Conservation (phyloP, 1,139 yeast genomes). For the Barnettozyma hawaiiensis region DNA sequence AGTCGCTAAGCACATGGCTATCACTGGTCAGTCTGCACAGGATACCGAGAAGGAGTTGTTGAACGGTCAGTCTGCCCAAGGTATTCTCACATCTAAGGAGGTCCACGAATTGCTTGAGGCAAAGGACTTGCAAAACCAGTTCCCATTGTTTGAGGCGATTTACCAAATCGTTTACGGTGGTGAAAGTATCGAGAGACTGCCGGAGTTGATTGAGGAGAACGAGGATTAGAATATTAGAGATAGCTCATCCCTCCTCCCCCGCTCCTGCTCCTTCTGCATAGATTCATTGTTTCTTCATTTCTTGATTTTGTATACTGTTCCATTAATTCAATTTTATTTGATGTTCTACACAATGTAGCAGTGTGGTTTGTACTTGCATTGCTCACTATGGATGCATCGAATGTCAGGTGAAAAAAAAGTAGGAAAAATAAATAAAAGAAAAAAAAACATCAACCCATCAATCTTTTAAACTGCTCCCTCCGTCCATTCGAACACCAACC, state of each 20-base stretch:
- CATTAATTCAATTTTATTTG: background rate
- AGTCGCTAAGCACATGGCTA: constrained; percentile 70
- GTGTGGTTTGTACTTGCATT: too few species aligned
- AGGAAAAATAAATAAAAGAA: too few species aligned
- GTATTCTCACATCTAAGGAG: constrained; percentile 75
- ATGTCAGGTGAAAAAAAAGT: too few species aligned
- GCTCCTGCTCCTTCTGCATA: constrained; percentile 1
- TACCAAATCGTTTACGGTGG: constrained; percentile 68
- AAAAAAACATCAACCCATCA: too few species aligned
- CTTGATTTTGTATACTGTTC: background rate
- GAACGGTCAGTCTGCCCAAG: constrained; percentile 88
- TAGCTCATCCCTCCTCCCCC: too few species aligned
- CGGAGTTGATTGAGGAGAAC: constrained; percentile 43
- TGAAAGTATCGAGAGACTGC: constrained; percentile 52
- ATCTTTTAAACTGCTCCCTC: too few species aligned
- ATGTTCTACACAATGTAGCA: too few species aligned
- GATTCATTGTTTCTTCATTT: background rate
- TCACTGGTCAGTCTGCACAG: constrained; percentile 59
- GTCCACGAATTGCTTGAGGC: constrained; percentile 68
- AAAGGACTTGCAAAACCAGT: constrained; percentile 53
- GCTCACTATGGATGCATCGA: too few species aligned
- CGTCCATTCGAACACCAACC: too few species aligned
- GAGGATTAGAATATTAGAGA: background rate
- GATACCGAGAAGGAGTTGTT: constrained; percentile 72
- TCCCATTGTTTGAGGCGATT: constrained; percentile 78